phyloP scores from a whole-genome alignment of 768 basidiomycete species.

The Suillus decipiens region DNA sequence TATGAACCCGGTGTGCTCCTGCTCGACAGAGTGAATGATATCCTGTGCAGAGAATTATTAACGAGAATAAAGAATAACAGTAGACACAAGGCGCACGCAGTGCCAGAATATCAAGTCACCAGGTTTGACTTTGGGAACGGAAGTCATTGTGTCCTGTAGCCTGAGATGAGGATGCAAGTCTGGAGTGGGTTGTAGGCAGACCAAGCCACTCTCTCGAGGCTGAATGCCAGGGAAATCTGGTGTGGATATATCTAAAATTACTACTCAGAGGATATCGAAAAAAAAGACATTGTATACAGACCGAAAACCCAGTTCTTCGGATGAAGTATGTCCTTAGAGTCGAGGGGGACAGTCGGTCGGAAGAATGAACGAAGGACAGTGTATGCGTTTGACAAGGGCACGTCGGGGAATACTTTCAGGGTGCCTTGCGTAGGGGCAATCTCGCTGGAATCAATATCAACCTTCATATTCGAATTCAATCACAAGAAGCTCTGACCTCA shows the following conservation, averaged over 20 bases:
- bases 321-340: conserved; percentile 45
- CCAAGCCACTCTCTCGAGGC: conserved; percentile 25
- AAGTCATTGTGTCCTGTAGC: conserved; percentile 65
- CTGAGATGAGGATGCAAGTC: conserved; percentile 66
- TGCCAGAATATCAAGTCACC: conserved; percentile 85
- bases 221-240: conserved; percentile 56
- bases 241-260: conserved; percentile 43
- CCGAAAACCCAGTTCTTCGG: conserved; percentile 59
- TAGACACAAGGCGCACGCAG: conserved; percentile 39
- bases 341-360: conserved; percentile 43
- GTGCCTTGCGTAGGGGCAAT: conserved; percentile 73
- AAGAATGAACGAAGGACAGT: conserved; percentile 79
- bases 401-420: conserved; percentile 65
- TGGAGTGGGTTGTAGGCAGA: conserved; percentile 50
- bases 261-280: conserved; percentile 17
- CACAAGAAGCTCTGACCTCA: conserved; percentile 46
- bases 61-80: background rate
- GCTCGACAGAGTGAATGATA: conserved; percentile 47
- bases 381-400: conserved; percentile 69
- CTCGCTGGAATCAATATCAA: conserved; percentile 39
- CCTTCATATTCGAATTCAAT: conserved; percentile 11
- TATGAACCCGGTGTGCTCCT: conserved; percentile 51
- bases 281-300: conserved; percentile 23
- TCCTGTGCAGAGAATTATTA: conserved; percentile 33
- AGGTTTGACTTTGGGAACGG: conserved; percentile 68